These are phyloP conservation scores for Yamadazyma sp. DNA, from an alignment of 805 yeast species.

Conservation along the genomic window DNA sequence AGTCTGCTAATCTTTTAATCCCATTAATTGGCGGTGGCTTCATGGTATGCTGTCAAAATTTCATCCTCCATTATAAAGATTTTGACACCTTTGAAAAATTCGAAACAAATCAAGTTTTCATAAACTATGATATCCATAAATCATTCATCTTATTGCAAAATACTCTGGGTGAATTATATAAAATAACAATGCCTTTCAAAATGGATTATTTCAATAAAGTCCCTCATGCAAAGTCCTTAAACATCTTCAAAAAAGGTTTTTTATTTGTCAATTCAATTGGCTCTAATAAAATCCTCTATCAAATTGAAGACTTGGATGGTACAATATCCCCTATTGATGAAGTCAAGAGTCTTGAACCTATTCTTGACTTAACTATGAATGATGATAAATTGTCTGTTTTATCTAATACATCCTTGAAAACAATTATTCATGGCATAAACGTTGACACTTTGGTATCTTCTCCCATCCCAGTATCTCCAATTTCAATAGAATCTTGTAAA, in stretches of 20 bases:
- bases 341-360: conserved; percentile 15
- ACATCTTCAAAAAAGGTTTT: conserved; percentile 72
- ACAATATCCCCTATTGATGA: conserved; percentile 4
- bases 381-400: conserved; percentile 12
- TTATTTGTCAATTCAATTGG: conserved; percentile 63
- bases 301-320: conserved; percentile 73
- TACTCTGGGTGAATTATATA: conserved; percentile 71
- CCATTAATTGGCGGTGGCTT: conserved; percentile 66
- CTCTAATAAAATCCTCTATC: conserved; percentile 68
- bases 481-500: conserved; percentile 63
- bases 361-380: conserved; percentile 17
- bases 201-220: conserved; percentile 76
- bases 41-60: conserved; percentile 57
- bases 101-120: conserved; percentile 22
- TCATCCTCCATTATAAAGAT: conserved; percentile 47
- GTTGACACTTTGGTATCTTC: conserved; percentile 67
- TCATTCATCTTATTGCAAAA: conserved; percentile 71
- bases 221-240: conserved; percentile 52
- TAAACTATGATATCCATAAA: conserved; percentile 62
- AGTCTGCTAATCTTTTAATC: conserved; percentile 50
- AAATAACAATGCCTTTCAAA: conserved; percentile 48
- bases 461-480: conserved; percentile 64
- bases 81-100: not conserved
- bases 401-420: conserved; percentile 30
- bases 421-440: conserved; percentile 55